Base-by-base conservation (phyloP, 1,284 basidiomycete species). In the Heterobasidion parviporum region DNA sequence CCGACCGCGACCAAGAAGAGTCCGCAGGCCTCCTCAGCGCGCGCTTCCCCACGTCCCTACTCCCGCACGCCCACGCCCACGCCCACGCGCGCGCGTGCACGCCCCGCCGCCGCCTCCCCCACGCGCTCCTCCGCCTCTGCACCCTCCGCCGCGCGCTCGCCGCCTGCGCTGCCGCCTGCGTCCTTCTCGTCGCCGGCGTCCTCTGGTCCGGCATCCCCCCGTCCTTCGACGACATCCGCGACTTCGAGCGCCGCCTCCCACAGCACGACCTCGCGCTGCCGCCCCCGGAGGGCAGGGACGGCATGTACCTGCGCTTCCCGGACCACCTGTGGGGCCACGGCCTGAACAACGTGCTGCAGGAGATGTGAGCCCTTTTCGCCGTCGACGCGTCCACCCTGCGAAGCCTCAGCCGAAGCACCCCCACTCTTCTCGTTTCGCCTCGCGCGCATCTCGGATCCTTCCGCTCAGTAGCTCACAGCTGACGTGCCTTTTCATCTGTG, bases 321-420 rank as follows among this genome's bases (percentile, higher is more conserved):
- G 49, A 52, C 33, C 20, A 41, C 26, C 72, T 74, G 64, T 47
- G 70, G 69, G 1, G 74, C 71, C 4, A 75, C 70, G 72, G 74
- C 68, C 0, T 55, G 20, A 55, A 55, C 38, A 76, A 75, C 45
- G 65, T 74, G 3, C 71, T 76, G 68, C 73, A 75, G 57, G 74
- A 76, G 52, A 62, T 67, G 56, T 60, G 73, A 20, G 62, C 75
- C 63, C 69, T 64, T 56, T 62, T 59, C 26, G 26, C 20, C 20
- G 20, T 26, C 20, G 2, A 3, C 20, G 20, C 26, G 26, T 5
- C 18, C 18, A 18, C 18, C 18, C 18, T 2, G 18, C 18, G 18
- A 18, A 18, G 18, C n/a, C n/a, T n/a, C n/a, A n/a, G n/a, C 18
- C 18, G 18, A 18, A 18, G 18, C 18, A 18, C 18, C 18, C 18